These are phyloP conservation scores for Zoysia pacifica DNA, from an alignment of 176 grass and related monocot genomes.

Conservation along the genomic window DNA sequence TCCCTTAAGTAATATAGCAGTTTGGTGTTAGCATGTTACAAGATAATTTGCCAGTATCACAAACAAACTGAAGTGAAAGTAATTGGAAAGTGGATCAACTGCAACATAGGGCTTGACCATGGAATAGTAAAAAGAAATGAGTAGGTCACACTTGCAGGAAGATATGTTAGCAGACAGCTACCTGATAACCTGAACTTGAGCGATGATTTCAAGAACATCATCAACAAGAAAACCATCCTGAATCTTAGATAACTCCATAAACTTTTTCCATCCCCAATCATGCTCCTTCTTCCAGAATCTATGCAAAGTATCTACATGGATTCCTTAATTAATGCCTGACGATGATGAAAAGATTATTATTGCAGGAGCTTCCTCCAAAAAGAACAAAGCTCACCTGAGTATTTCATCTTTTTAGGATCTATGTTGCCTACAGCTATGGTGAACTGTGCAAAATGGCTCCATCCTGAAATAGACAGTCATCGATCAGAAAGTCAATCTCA, in stretches of 20 bases:
- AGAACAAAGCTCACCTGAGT: constrained; percentile 72
- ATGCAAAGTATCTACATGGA: constrained; percentile 93
- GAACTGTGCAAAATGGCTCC: constrained; percentile 98
- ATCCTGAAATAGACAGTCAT: constrained; percentile 59
- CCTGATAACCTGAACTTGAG: constrained; percentile 99
- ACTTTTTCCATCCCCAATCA: constrained; percentile 99
- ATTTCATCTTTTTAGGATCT: constrained; percentile 98
- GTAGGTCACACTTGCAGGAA: constrained; percentile 7
- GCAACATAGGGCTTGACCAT: background rate
- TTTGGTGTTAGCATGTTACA: constrained; percentile 38
- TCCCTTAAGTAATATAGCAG: constrained; percentile 67
- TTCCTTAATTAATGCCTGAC: constrained; percentile 48
- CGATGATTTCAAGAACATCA: constrained; percentile 92
- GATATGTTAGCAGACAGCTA: constrained; percentile 41
- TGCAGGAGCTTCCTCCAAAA: constrained; percentile 26
- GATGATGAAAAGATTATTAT: constrained; percentile 3
- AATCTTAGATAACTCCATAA: constrained; percentile 79
- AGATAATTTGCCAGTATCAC: constrained; percentile 23
- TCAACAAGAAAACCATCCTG: constrained; percentile 91
- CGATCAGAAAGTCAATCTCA: constrained; percentile 25
- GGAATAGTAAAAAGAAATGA: constrained; percentile 15
- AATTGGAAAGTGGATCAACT: constrained; percentile 17
- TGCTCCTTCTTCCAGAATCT: constrained; percentile 99
- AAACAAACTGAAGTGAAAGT: constrained; percentile 13
- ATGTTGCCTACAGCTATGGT: constrained; percentile 96